Conservation (phyloP, 148 eudicot genomes). For the Spergularia bocconei region DNA sequence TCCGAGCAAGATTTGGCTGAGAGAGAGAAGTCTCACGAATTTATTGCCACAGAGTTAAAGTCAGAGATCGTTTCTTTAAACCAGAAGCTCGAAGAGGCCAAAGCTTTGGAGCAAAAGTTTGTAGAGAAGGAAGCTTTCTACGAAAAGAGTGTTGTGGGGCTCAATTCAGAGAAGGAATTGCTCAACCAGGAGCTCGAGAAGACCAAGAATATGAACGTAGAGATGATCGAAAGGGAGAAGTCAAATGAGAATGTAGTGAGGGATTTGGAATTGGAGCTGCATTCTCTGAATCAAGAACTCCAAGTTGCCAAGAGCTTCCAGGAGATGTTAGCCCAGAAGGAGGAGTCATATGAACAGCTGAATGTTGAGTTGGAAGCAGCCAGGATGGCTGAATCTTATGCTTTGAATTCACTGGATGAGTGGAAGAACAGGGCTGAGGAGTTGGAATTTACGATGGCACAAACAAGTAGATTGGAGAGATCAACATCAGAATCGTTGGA, state of each 20-base stretch:
- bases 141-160: slow-evolving; percentile 25
- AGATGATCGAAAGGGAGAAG: slow-evolving; percentile 23
- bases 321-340: slow-evolving; percentile 56
- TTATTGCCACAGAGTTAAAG: slow-evolving; percentile 36
- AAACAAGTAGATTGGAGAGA: slow-evolving; percentile 72
- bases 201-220: slow-evolving; percentile 24
- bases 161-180: slow-evolving; percentile 25
- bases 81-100: slow-evolving; percentile 50
- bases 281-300: slow-evolving; percentile 50
- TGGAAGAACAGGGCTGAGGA: slow-evolving; percentile 61
- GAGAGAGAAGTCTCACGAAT: slow-evolving; percentile 49
- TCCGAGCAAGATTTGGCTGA: slow-evolving; percentile 50
- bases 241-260: slow-evolving; percentile 33
- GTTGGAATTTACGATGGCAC: slow-evolving; percentile 46
- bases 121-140: slow-evolving; percentile 23
- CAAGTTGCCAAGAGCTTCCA: slow-evolving; percentile 39
- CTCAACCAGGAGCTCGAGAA: slow-evolving; percentile 25
- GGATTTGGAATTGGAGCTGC: slow-evolving; percentile 47
- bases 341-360: slow-evolving; percentile 61
- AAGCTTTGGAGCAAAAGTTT: slow-evolving; percentile 34
- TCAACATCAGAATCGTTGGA: slow-evolving; percentile 75
- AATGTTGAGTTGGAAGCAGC: slow-evolving; percentile 81
- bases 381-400: slow-evolving; percentile 72
- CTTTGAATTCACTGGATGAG: slow-evolving; percentile 61
- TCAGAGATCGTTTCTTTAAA: slow-evolving; percentile 53